Percentiles rank a stretch among this genome's conserved stretches.
Conservation (phyloP, 2,329 filamentous ascomycete species). For the Alternaria panax region DNA sequence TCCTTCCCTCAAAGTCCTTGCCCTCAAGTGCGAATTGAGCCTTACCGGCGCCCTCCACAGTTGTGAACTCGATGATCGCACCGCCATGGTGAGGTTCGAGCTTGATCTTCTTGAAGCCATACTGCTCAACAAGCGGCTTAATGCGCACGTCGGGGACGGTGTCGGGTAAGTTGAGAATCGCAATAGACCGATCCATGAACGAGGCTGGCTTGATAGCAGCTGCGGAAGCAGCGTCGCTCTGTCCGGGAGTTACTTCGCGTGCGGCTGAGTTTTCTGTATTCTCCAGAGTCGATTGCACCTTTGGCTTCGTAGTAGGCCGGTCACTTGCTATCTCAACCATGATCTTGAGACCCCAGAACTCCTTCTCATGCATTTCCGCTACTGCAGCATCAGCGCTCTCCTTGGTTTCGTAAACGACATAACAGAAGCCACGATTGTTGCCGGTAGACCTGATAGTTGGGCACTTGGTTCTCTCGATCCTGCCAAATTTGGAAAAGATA, state of each 20-base stretch:
- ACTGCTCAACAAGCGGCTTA: constrained; percentile 72
- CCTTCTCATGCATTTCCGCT: constrained; percentile 71
- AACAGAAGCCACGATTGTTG: constrained; percentile 78
- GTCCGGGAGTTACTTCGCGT: constrained; percentile 48
- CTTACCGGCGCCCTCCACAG: constrained; percentile 74
- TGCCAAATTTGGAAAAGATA: constrained; percentile 78
- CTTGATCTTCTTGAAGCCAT: constrained; percentile 78
- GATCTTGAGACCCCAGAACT: constrained; percentile 72
- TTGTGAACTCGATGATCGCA: constrained; percentile 82
- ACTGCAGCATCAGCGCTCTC: constrained; percentile 71
- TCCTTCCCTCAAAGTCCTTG: constrained; percentile 50
- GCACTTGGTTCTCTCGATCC: constrained; percentile 74
- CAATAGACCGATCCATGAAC: constrained; percentile 71
- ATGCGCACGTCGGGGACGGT: constrained; percentile 90
- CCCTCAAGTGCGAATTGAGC: constrained; percentile 61
- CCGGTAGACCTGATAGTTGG: constrained; percentile 69
- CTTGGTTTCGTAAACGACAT: constrained; percentile 75
- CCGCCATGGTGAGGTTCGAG: constrained; percentile 83
- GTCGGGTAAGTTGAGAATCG: constrained; percentile 85
- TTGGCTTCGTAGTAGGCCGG: constrained; percentile 55
- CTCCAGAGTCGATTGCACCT: constrained; percentile 54
- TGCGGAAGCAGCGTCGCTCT: constrained; percentile 36
- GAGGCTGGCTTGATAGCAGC: constrained; percentile 26
- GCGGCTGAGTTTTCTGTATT: constrained; percentile 52
- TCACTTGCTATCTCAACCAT: constrained; percentile 62